Evolutionary conservation across 805 yeast species (phyloP), one percentile per base, ranked within the genome.

Genomic region (Pichia insulana): DNA sequence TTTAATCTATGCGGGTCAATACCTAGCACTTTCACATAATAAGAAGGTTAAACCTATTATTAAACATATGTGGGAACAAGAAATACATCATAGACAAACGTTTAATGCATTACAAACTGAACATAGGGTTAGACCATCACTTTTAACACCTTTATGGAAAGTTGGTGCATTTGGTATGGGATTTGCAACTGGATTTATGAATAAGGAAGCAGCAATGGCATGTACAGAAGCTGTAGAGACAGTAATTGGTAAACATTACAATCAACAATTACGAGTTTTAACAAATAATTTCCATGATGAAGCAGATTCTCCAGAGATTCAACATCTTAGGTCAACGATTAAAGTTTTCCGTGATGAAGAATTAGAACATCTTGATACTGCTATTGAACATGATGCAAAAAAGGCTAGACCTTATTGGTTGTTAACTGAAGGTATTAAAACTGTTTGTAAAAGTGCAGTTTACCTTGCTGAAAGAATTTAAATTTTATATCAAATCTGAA

Each of bases 151-250:
- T 1, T 54, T 86, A 1, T 92, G 98, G 98, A 88, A 84, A 58
- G 62, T 75, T 0, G 97, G 97, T 3, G 97, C 98, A 0, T 70
- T 83, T 39, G 79, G 80, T 0, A 70, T 92, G 67, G 98, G 98
- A 3, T 76, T 78, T 1, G 83, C 80, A 1, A 92, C 97, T 0
- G 97, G 96, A 0, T 53, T 83, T 41, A 63, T 88, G 48, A 82
- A 96, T 15, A 86, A 87, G 56, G 96, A 90, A 58, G 97, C 96
- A 2, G 97, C 98, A 2, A 92, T 92, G 98, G 97, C 98, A 1
- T 92, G 98, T 60, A 92, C 98, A 0, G 97, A 89, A 46, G 97
- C 97, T 0, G 97, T 92, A 5, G 98, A 92, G 62, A 92, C 98
- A 0, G 97, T 92, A 6, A 92, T 92, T 59, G 98, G 98, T 2